phyloP scores from a whole-genome alignment of 2,329 filamentous ascomycete species.

The Chaetomium globosum region DNA sequence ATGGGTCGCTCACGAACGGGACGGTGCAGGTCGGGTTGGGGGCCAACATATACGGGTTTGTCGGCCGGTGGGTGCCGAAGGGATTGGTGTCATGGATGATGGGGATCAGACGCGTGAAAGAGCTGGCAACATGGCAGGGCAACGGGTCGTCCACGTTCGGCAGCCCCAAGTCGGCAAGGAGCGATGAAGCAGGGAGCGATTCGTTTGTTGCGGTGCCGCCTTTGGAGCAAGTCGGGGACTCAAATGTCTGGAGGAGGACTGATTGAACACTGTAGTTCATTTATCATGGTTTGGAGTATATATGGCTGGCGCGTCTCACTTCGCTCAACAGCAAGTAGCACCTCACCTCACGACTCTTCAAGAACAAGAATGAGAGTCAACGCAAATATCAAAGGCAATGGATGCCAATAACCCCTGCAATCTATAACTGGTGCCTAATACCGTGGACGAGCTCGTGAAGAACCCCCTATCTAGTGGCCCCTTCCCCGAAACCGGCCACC shows the following conservation, averaged over 20 bases:
- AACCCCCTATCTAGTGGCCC: constrained; percentile 26
- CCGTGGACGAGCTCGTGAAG: not conserved
- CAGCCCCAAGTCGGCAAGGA: constrained; percentile 37
- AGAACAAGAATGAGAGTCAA: constrained; percentile 10
- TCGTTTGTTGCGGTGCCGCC: constrained; percentile 55
- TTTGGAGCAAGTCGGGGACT: constrained; percentile 46
- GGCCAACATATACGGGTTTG: constrained; percentile 79
- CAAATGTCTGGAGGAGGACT: constrained; percentile 52
- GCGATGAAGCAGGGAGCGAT: constrained; percentile 44
- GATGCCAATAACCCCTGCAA: not conserved
- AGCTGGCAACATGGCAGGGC: constrained; percentile 57
- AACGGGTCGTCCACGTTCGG: constrained; percentile 32
- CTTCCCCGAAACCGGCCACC: constrained; percentile 40
- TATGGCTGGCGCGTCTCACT: constrained; percentile 22
- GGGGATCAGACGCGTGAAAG: constrained; percentile 68
- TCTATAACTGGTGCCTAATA: not conserved
- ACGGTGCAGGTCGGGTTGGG: constrained; percentile 82
- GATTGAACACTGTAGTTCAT: constrained; percentile 13
- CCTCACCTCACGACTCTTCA: constrained; percentile 23
- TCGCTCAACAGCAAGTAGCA: constrained; percentile 10
- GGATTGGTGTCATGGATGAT: constrained; percentile 91
- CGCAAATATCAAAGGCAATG: not conserved
- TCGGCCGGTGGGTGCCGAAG: constrained; percentile 78
- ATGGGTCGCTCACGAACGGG: constrained; percentile 61
- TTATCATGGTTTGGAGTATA: not conserved